Conservation (phyloP, 208 protist genomes). For the Trypanosoma rangeli region DNA sequence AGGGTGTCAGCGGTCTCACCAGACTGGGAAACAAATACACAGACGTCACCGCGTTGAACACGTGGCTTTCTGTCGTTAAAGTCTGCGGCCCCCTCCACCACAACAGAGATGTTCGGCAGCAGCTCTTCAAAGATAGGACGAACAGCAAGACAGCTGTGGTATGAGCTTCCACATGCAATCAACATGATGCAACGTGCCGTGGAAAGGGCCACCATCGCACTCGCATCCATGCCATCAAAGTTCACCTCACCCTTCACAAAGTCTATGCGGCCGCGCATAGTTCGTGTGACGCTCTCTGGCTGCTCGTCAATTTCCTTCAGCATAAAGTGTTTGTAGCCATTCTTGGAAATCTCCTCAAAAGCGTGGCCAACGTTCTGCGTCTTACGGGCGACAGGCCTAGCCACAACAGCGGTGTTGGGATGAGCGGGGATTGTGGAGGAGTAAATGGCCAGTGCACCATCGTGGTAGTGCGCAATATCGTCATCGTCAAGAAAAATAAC, state of each 20-base stretch:
- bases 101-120: conserved; percentile 76
- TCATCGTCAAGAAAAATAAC: conserved; percentile 95
- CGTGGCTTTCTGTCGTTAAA: conserved; percentile 87
- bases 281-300: conserved; percentile 87
- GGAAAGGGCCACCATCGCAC: conserved; percentile 44
- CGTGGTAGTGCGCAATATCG: conserved; percentile 87
- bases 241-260: conserved; percentile 56
- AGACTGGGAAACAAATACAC: conserved; percentile 93
- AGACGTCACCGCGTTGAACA: conserved; percentile 85
- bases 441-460: conserved; percentile 59
- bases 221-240: conserved; percentile 85
- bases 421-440: conserved; percentile 19
- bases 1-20: conserved; percentile 96
- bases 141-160: conserved; percentile 90
- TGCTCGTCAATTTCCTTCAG: conserved; percentile 98
- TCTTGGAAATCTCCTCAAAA: conserved; percentile 88
- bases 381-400: conserved; percentile 33
- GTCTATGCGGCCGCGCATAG: conserved; percentile 93
- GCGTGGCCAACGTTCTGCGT: conserved; percentile 79
- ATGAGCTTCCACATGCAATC: conserved; percentile 94
- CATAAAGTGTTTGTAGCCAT: conserved; percentile 95
- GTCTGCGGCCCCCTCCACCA: conserved; percentile 91
- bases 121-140: conserved; percentile 92
- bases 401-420: background rate
- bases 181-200: conserved; percentile 85